Base-by-base conservation (phyloP, 306 rosid species). In the Carpinus viminea region DNA sequence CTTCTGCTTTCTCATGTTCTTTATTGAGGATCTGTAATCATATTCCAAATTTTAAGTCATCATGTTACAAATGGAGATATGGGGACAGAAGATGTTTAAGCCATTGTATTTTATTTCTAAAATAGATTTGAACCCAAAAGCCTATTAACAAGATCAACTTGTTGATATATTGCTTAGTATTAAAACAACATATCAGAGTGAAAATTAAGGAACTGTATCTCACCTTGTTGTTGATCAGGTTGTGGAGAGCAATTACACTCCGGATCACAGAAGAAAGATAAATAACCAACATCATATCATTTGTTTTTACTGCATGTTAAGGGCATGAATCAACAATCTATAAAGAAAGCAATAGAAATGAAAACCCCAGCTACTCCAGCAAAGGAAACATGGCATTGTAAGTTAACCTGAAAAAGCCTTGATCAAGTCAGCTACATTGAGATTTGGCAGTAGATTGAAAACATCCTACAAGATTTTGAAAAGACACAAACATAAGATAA, bases 231-330 rank as follows among this genome's bases (percentile, higher is more conserved):
- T 87, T 84, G 65, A 87, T 87, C 84, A 87, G 74, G 86, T 84
- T 87, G 86, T 84, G 87, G 73, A 87, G 90, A 46, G 90, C 90
- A 43, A 84, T 84, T 43, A 87, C 90, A 72, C 87, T 87, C 81
- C 87, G 79, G 50, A 84, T 84, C 73, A 87, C 87, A 48, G 90
- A 87, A 9, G 90, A 86, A 5, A 86, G 84, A 79, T 86, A 86
- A 50, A 86, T 81, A 36, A 86, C 89, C 75, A 86, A 81, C 89
- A 86, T 86, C 89, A 86, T 86, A 74, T 86, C 89, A 81, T 86
- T 86, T 12, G 89, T 86, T 86, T 86, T 86, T 79, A 86, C 89
- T 86, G 21, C 85, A 78, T 43, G 72, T 78, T 74, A 16, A 72
- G 51, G 16, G 74, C 26, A 78, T 28, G 7, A 71, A 61, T 81